Evolutionary conservation across 768 basidiomycete genomes (phyloP).

Genomic region (Rubroboletus pulcherrimus): DNA sequence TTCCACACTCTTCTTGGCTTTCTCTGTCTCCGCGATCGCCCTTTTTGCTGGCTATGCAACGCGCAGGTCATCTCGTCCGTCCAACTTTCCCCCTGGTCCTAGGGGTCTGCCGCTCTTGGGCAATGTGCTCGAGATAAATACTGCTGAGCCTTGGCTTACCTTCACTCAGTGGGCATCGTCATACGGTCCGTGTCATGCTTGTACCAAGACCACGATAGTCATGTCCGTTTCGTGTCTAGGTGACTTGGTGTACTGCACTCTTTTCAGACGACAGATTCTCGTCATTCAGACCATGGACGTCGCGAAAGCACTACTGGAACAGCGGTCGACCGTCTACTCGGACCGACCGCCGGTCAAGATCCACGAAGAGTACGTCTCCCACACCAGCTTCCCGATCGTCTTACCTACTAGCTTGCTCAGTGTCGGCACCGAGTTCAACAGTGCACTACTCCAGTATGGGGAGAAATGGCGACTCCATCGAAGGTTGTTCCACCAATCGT

Average conservation of each 20-base stretch:
- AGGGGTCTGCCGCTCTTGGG: constrained; percentile 31
- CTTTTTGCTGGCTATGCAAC: constrained; percentile 11
- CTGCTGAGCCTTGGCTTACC: constrained; percentile 30
- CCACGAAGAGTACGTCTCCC: constrained; percentile 21
- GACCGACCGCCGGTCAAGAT: constrained; percentile 34
- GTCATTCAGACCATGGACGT: constrained; percentile 30
- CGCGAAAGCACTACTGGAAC: constrained; percentile 35
- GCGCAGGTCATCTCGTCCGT: constrained; percentile 2
- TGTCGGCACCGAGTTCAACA: constrained; percentile 31
- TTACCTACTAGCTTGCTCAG: constrained; percentile 10
- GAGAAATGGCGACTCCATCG: constrained; percentile 32
- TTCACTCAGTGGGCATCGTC: constrained; percentile 30
- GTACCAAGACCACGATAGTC: neutral
- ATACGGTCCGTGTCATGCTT: constrained; percentile 18
- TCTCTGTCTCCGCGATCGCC: constrained; percentile 5
- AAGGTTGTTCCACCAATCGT: constrained; percentile 32
- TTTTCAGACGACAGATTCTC: constrained; percentile 33
- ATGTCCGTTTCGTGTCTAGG: constrained; percentile 19
- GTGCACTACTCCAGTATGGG: constrained; percentile 28
- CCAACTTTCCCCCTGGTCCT: constrained; percentile 28
- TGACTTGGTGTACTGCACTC: constrained; percentile 28
- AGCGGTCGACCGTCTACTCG: constrained; percentile 36
- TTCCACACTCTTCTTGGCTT: constrained; percentile 5
- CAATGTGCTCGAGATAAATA: constrained; percentile 23
- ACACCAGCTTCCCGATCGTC: neutral